phyloP scores from a whole-genome alignment of 148 eudicot species.

The Camellia japonica region DNA sequence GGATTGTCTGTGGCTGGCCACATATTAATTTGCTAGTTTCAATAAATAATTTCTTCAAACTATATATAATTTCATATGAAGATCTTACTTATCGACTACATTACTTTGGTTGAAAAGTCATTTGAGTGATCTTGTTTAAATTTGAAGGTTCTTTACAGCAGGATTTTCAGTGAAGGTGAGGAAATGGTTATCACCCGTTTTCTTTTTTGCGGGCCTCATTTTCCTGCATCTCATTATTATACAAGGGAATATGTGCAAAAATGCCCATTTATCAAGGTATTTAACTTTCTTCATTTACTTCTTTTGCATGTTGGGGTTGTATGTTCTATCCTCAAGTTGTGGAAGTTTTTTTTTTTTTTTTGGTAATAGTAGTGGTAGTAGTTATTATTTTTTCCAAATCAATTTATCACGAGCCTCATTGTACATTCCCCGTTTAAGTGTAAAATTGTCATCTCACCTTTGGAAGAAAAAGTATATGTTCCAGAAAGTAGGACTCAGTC shows the following conservation, averaged over 20 bases:
- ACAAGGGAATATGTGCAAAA: conserved; percentile 67
- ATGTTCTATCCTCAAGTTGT: not conserved
- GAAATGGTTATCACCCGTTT: conserved; percentile 53
- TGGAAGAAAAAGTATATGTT: too few relatives aligned
- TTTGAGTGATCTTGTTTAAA: conserved; percentile 4
- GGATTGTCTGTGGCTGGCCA: not conserved
- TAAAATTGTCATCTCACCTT: too few relatives aligned
- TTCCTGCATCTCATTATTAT: conserved; percentile 64
- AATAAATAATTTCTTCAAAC: not conserved
- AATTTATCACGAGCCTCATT: too few relatives aligned
- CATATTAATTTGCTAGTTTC: conserved; percentile 3
- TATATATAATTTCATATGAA: not conserved
- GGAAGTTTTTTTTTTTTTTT: too few relatives aligned
- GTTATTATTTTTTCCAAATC: not conserved
- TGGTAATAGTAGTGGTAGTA: too few relatives aligned
- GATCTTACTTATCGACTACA: not conserved
- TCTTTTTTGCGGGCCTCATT: conserved; percentile 78
- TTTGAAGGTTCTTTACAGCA: not conserved
- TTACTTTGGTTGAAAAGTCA: not conserved
- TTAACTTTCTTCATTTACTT: conserved; percentile 4
- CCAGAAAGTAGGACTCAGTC: too few relatives aligned
- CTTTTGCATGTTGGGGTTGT: not conserved
- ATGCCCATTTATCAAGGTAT: conserved; percentile 69
- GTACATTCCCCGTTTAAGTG: too few relatives aligned
- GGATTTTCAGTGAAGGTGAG: conserved; percentile 26